These are phyloP conservation scores for Suhomyces anneliseae DNA, from an alignment of 1,139 yeast genomes.

Conservation along the genomic window DNA sequence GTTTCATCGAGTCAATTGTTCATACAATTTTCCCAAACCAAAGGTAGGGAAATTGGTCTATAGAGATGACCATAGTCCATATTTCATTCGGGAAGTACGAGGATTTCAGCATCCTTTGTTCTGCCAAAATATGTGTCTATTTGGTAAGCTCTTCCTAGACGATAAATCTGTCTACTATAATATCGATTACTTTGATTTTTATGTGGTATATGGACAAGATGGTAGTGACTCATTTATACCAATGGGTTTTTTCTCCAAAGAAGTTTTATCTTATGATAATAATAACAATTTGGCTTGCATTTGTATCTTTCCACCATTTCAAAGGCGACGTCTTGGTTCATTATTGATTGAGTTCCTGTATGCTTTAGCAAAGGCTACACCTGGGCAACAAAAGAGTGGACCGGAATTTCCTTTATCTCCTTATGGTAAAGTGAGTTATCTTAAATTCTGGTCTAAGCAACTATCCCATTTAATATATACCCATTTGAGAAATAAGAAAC, in stretches of 20 bases:
- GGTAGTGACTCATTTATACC: constrained; percentile 42
- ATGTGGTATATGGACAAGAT: constrained; percentile 58
- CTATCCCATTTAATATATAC: constrained; percentile 23
- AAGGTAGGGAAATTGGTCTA: constrained; percentile 69
- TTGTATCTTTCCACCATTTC: constrained; percentile 89
- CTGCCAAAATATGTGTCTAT: constrained; percentile 79
- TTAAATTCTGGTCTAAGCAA: constrained; percentile 71
- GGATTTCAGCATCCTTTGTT: constrained; percentile 65
- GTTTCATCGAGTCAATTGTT: constrained; percentile 50
- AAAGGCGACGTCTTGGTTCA: constrained; percentile 74
- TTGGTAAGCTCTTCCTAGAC: constrained; percentile 87
- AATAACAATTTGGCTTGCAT: constrained; percentile 86
- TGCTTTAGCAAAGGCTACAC: constrained; percentile 53
- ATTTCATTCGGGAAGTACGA: constrained; percentile 59
- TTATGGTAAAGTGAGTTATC: constrained; percentile 71
- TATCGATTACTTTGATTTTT: constrained; percentile 78
- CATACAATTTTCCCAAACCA: constrained; percentile 30
- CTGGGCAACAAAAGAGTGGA: constrained; percentile 63
- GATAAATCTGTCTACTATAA: constrained; percentile 85
- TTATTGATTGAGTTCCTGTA: constrained; percentile 82
- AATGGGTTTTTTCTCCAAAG: constrained; percentile 93
- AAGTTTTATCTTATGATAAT: constrained; percentile 76
- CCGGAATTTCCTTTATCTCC: constrained; percentile 91
- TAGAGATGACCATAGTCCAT: constrained; percentile 50
- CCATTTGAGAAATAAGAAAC: constrained; percentile 13